These are phyloP conservation scores for Phialophora expanda DNA, from an alignment of 2,329 filamentous ascomycete genomes.

Conservation along the genomic window DNA sequence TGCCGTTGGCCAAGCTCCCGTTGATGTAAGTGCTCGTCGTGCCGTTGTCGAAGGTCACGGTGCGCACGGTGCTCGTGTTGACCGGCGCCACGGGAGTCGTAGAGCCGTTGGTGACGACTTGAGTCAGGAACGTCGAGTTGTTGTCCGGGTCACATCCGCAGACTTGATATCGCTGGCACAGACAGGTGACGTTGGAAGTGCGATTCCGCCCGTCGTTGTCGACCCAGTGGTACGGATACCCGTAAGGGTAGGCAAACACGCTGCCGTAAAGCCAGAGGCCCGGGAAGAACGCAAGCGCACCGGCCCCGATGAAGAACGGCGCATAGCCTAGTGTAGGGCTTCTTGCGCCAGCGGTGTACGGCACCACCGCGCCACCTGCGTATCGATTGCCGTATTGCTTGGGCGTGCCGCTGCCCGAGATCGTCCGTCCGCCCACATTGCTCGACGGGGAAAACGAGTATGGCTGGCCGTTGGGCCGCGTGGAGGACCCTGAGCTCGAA, in stretches of 20 bases:
- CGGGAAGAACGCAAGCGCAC: slow-evolving; percentile 56
- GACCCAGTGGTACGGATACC: slow-evolving; percentile 56
- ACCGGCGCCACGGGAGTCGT: slow-evolving; percentile 42
- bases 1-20: slow-evolving; percentile 54
- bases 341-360: slow-evolving; percentile 55
- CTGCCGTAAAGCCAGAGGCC: slow-evolving; percentile 62
- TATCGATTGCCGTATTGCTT: slow-evolving; percentile 60
- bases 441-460: slow-evolving; percentile 37
- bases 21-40: slow-evolving; percentile 55
- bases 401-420: slow-evolving; percentile 49
- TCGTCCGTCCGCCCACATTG: slow-evolving; percentile 44
- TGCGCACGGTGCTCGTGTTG: slow-evolving; percentile 48
- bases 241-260: slow-evolving; percentile 60
- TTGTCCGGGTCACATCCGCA: slow-evolving; percentile 64
- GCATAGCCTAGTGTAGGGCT: slow-evolving; percentile 55
- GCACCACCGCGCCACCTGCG: slow-evolving; percentile 58
- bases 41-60: slow-evolving; percentile 50
- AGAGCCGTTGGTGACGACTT: slow-evolving; percentile 50
- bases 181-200: slow-evolving; percentile 57
- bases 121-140: slow-evolving; percentile 51
- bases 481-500: slow-evolving; percentile 24
- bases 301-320: slow-evolving; percentile 56
- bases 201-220: slow-evolving; percentile 45
- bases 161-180: slow-evolving; percentile 59
- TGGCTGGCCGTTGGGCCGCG: slow-evolving; percentile 26